phyloP scores from a whole-genome alignment of 1,284 basidiomycete genomes.

The Coniferiporia weirii region DNA sequence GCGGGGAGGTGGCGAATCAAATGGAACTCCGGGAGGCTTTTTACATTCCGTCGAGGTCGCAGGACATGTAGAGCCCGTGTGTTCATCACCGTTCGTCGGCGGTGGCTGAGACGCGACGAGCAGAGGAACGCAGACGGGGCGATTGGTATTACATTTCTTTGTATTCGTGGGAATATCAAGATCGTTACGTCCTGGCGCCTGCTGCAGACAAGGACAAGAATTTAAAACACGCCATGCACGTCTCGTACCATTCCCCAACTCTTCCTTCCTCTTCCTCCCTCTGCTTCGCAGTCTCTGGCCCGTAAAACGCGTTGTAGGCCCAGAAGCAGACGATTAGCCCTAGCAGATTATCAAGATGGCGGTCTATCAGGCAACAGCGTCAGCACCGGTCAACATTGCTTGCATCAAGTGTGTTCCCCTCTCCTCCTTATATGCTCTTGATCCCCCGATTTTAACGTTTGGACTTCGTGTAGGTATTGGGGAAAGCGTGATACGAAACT shows the following conservation, averaged over 20 bases:
- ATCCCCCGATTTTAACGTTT: slow-evolving; percentile 12
- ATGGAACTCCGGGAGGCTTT: not conserved
- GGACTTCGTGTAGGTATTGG: slow-evolving; percentile 74
- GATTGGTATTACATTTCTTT: not conserved
- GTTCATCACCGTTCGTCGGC: not conserved
- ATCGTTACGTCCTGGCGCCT: not conserved
- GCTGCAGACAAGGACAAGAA: not conserved
- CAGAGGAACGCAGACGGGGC: too few species aligned
- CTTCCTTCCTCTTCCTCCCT: slow-evolving; percentile 6
- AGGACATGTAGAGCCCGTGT: not conserved
- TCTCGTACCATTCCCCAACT: slow-evolving; percentile 1
- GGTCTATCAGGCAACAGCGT: slow-evolving; percentile 81
- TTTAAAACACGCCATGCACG: slow-evolving; percentile 1
- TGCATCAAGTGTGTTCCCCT: slow-evolving; percentile 77
- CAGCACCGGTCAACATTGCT: slow-evolving; percentile 95
- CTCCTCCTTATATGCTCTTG: slow-evolving; percentile 3
- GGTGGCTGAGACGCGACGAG: not conserved
- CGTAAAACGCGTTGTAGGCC: not conserved
- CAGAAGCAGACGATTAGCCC: slow-evolving; percentile 15
- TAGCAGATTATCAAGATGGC: slow-evolving; percentile 42
- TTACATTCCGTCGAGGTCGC: too few species aligned
- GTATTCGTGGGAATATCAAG: slow-evolving; percentile 6
- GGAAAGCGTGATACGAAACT: slow-evolving; percentile 95
- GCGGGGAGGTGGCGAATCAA: not conserved
- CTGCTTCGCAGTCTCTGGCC: not conserved